Base-by-base conservation (phyloP, 345 rosid genomes). In the Arabis alpina region DNA sequence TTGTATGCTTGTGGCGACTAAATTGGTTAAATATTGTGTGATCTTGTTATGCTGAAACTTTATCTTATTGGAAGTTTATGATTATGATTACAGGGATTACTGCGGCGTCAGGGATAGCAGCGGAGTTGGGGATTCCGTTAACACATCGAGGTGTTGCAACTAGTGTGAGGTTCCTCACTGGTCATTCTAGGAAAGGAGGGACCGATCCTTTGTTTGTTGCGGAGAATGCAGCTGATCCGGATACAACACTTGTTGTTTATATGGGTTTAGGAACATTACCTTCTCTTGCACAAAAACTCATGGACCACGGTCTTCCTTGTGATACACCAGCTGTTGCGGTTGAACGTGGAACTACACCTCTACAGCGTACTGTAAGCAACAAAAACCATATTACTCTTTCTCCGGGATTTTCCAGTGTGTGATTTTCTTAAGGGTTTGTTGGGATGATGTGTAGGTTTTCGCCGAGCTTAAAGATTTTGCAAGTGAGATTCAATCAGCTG, bases 211-310 rank as follows among this genome's bases (percentile, higher is more conserved):
- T 88, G 9, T 91, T 84, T 64, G 91, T 94, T 19, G 98, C 97
- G 5, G 92, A 89, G 80, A 91, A 88, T 71, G 96, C 93, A 47
- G 96, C 92, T 48, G 97, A 94, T 51, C 89, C 85, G 10, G 96
- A 89, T 72, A 84, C 98, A n/a, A 94, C 98, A 13, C 78, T 91
- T 37, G 99, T 94, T 24, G 90, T 94, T 30, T 91, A 94, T 70
- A 91, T 94, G 98, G 99, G 99, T 57, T 83, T 91, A 66, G 84
- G 98, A 25, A 94, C 99, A 3, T 86, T 94, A 52, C 98, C 99
- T 54, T 81, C 93, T 48, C 92, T 94, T 47, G 92, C 96, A 1
- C 76, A 53, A 23, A 94, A 87, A 76, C 80, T 94, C 76, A 94
- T 91, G 85, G 80, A 84, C 55, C 95, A 89, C 55, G 99, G 98